A percentile compares a stretch with the other conserved stretches of the same genome.
These are phyloP conservation scores for Amesomyces nigricolor DNA, from an alignment of 2,329 filamentous ascomycete species.

Conservation along the genomic window DNA sequence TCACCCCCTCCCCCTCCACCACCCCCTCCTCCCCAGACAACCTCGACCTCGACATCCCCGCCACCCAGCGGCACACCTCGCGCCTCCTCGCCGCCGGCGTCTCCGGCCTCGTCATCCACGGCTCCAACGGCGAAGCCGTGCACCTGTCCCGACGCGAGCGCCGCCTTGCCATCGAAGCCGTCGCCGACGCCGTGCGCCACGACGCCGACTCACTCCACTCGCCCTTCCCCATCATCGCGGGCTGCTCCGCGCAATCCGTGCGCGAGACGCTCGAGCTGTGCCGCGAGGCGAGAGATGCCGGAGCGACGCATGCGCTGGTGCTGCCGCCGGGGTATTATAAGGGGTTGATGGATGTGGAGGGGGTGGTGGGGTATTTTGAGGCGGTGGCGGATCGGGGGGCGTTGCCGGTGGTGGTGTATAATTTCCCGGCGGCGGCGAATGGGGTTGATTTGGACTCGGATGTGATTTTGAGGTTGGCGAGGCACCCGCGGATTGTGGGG, in stretches of 20 bases:
- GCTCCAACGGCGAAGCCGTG: constrained; percentile 62
- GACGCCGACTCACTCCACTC: constrained; percentile 37
- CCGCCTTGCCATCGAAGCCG: constrained; percentile 46
- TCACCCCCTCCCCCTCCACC: constrained; percentile 36
- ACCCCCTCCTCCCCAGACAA: not conserved
- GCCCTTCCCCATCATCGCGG: constrained; percentile 59
- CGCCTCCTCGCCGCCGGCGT: constrained; percentile 55
- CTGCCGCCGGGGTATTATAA: constrained; percentile 65
- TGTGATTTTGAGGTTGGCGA: constrained; percentile 41
- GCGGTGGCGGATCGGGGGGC: constrained; percentile 47
- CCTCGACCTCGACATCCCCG: constrained; percentile 46
- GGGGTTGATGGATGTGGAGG: constrained; percentile 48
- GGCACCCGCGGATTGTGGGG: constrained; percentile 49
- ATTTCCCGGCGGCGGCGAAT: constrained; percentile 48
- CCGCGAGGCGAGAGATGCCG: constrained; percentile 54
- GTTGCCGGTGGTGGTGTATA: constrained; percentile 50
- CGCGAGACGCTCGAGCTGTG: constrained; percentile 61
- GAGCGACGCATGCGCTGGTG: constrained; percentile 62
- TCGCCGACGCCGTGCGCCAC: constrained; percentile 31
- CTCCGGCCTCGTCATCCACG: constrained; percentile 56
- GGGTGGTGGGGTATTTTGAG: constrained; percentile 54
- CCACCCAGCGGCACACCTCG: constrained; percentile 46
- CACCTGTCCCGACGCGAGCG: constrained; percentile 57
- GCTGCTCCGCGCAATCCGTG: constrained; percentile 60
- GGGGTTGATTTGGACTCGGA: constrained; percentile 50